Conservation (phyloP, 140 eudicot genomes). For the Flaveria floridana region DNA sequence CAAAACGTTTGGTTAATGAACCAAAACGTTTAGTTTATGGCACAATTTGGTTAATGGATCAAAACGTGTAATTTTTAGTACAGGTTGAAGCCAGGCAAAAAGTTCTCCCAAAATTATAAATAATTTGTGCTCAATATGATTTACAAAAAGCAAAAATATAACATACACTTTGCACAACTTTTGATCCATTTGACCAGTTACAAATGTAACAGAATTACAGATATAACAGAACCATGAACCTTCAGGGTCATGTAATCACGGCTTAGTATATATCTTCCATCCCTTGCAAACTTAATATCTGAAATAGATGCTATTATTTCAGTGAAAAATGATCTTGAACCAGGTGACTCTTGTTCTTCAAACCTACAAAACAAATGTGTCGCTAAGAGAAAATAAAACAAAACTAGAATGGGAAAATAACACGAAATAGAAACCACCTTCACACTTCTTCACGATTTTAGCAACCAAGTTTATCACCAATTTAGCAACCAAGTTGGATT, state of each 20-base stretch:
- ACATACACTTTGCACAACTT: background rate
- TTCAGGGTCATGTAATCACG: constrained; percentile 99
- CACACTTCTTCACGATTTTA: background rate
- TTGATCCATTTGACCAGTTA: background rate
- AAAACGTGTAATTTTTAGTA: background rate
- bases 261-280: constrained; percentile 83
- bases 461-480: background rate
- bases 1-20: too few relatives aligned
- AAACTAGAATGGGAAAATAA: constrained; percentile 7
- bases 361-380: constrained; percentile 48
- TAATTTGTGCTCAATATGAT: background rate
- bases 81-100: background rate
- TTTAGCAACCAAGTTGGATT: background rate
- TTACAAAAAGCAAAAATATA: background rate
- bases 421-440: background rate
- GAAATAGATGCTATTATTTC: constrained; percentile 95
- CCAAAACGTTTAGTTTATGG: too few relatives aligned
- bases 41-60: background rate
- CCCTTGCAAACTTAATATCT: constrained; percentile 84
- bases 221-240: constrained; percentile 41
- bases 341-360: constrained; percentile 95
- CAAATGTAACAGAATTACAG: constrained; percentile 7
- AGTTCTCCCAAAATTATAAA: background rate
- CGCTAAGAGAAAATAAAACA: background rate
- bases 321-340: constrained; percentile 87